A percentile compares a stretch with the other conserved stretches of the same genome.
These are phyloP conservation scores for Lentithecium fluviatile DNA, from an alignment of 495 filamentous ascomycete genomes.

Conservation along the genomic window DNA sequence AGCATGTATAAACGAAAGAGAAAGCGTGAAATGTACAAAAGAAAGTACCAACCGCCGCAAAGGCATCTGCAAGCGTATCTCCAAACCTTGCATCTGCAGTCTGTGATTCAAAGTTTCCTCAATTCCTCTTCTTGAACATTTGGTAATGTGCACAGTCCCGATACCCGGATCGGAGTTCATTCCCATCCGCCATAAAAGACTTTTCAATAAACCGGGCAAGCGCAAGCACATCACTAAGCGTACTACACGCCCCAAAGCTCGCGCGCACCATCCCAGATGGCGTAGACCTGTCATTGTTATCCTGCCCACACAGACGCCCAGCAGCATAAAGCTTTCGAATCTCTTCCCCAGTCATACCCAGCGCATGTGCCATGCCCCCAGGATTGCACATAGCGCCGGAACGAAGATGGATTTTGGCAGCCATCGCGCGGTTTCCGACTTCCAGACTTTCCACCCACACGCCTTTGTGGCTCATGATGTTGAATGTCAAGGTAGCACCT, in stretches of 20 bases:
- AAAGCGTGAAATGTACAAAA: too few relatives aligned
- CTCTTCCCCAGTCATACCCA: conserved; percentile 55
- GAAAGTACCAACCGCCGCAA: too few relatives aligned
- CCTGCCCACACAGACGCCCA: conserved; percentile 63
- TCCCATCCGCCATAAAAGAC: conserved; percentile 41
- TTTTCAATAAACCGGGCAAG: conserved; percentile 59
- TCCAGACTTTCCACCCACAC: conserved; percentile 56
- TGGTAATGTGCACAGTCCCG: too few relatives aligned
- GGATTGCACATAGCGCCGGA: conserved; percentile 67
- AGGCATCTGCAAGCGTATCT: too few relatives aligned
- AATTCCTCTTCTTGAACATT: too few relatives aligned
- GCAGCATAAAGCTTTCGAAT: conserved; percentile 59
- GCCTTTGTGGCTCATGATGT: conserved; percentile 56
- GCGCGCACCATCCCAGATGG: conserved; percentile 65
- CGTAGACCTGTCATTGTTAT: conserved; percentile 53
- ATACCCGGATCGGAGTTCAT: too few relatives aligned
- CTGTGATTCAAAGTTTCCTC: too few relatives aligned
- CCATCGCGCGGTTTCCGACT: conserved; percentile 56
- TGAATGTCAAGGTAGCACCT: conserved; percentile 72
- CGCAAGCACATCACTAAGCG: conserved; percentile 55
- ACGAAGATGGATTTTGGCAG: conserved; percentile 66
- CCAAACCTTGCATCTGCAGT: too few relatives aligned
- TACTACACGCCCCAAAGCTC: conserved; percentile 73
- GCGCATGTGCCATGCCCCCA: conserved; percentile 52
- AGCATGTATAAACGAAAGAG: too few relatives aligned